These are phyloP conservation scores for Luzula sylvatica DNA, from an alignment of 176 grass and related monocot species.

Conservation along the genomic window DNA sequence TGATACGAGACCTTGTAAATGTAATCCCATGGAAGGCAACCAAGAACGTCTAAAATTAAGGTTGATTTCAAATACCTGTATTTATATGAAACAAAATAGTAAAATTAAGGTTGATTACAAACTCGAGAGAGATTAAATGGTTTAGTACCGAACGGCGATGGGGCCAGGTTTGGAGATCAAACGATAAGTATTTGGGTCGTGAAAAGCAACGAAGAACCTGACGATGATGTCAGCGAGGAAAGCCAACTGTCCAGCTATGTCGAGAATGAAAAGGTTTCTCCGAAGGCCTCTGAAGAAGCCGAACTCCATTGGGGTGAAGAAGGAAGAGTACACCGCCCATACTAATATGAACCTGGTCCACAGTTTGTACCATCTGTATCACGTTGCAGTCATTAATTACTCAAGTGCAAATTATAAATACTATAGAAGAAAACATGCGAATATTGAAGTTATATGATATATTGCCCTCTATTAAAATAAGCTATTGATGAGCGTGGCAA, in stretches of 20 bases:
- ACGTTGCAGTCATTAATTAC: neutral
- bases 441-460: no score
- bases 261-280: constrained; percentile 61
- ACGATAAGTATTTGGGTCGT: constrained; percentile 68
- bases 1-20: constrained; percentile 71
- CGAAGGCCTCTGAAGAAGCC: constrained; percentile 90
- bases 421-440: no score
- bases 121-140: neutral
- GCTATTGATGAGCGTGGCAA: no score
- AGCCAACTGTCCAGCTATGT: constrained; percentile 59
- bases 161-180: constrained; percentile 33
- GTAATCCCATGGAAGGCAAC: constrained; percentile 85
- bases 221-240: constrained; percentile 75
- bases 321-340: constrained; percentile 83
- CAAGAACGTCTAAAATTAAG: constrained; percentile 69
- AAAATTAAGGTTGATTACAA: no score
- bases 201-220: constrained; percentile 66
- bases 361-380: constrained; percentile 51
- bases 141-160: constrained; percentile 53
- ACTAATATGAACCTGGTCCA: constrained; percentile 77
- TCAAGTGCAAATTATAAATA: no score
- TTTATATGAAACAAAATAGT: neutral
- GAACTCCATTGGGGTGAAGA: constrained; percentile 93
- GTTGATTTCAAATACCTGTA: constrained; percentile 65
- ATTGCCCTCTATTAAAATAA: no score